Base-by-base conservation (phyloP, 768 basidiomycete species). In the Tulasnella sp. region DNA sequence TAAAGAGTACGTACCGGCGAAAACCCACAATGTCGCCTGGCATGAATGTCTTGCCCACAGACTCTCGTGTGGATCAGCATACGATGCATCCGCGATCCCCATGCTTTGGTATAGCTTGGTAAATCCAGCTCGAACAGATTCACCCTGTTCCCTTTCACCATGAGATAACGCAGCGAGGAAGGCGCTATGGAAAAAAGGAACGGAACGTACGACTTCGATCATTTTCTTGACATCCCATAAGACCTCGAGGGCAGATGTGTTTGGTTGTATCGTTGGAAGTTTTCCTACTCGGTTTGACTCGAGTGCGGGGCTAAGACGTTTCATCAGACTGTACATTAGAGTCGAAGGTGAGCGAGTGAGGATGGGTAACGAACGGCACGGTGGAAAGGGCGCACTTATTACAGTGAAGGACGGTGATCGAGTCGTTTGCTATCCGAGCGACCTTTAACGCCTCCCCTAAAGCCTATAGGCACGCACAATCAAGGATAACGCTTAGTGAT, bases 151-250 rank as follows among this genome's bases (percentile, higher is more conserved):
- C n/a, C n/a, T n/a, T n/a, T n/a, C n/a, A n/a, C n/a, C n/a, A n/a
- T n/a, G n/a, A n/a, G n/a, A n/a, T n/a, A n/a, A n/a, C n/a, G n/a
- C n/a, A n/a, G n/a, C n/a, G n/a, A n/a, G n/a, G n/a, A n/a, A n/a
- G n/a, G n/a, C n/a, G n/a, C n/a, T n/a, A n/a, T n/a, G n/a, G n/a
- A n/a, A n/a, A n/a, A n/a, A n/a, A 17, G 23, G 56, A n/a, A 24
- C 19, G 56, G 19, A 15, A 41, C 62, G 3, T 24, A 84, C 79
- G 43, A 82, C 24, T 38, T 49, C 78, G 55, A 88, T 70, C n/a
- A 90, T 76, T 68, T 90, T 90, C 67, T 78, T 77, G 11, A 86
- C 81, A 67, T 91, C 89, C 66, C 78, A 84, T 43, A 91, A 75
- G 41, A 89, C 75, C 68, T 91, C 88, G 3, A 82, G 74, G 13